These are phyloP conservation scores for Aureobasidium subglaciale DNA, from an alignment of 2,329 filamentous ascomycete genomes.

Conservation along the genomic window DNA sequence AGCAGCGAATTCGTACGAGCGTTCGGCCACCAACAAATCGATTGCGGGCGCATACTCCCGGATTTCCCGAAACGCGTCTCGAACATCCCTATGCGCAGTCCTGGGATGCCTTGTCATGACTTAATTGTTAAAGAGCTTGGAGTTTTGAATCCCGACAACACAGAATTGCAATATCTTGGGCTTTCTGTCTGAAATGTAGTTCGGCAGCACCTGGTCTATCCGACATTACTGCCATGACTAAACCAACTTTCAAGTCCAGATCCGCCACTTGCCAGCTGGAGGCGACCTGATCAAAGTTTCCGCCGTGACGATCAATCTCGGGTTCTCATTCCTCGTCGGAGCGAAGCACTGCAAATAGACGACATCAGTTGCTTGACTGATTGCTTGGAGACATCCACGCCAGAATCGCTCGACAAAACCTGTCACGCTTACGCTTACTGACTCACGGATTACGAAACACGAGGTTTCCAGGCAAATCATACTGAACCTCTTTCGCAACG, in stretches of 20 bases:
- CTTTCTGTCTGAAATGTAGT: not conserved
- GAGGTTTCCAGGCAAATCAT: too few species aligned
- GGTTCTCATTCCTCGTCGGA: not conserved
- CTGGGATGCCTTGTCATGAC: not conserved
- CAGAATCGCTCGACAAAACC: too few species aligned
- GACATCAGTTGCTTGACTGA: too few species aligned
- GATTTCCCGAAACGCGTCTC: not conserved
- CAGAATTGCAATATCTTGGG: not conserved
- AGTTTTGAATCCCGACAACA: not conserved
- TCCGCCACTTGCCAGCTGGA: not conserved
- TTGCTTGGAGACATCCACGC: too few species aligned
- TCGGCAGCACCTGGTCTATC: too few species aligned
- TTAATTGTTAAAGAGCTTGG: not conserved
- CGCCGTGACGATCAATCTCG: not conserved
- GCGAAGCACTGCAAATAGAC: too few species aligned
- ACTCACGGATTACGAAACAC: too few species aligned
- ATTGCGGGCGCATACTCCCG: not conserved
- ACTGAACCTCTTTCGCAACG: too few species aligned
- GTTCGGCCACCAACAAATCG: not conserved
- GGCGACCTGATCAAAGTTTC: too few species aligned
- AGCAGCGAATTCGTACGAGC: slow-evolving; percentile 5
- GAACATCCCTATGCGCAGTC: not conserved
- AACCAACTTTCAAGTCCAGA: too few species aligned
- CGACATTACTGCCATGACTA: not conserved
- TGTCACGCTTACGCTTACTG: too few species aligned